A percentile compares a stretch with the other conserved stretches of the same genome.
Conservation (phyloP, 179 eudicot species). For the Silene vulgaris region DNA sequence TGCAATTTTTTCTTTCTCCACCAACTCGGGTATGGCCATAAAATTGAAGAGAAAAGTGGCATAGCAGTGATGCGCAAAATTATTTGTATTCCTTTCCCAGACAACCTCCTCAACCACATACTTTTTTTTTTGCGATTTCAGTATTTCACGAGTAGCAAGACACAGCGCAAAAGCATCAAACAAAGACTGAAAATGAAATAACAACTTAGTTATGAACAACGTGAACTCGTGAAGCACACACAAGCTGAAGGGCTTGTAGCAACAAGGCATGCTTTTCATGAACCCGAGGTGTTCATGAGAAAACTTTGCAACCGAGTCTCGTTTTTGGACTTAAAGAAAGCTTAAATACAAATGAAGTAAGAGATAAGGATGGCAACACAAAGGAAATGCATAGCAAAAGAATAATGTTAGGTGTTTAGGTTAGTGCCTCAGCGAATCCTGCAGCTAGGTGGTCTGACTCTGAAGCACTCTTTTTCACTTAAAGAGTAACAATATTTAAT, state of each 20-base stretch:
- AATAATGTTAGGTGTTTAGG: background rate
- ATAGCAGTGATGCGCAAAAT: background rate
- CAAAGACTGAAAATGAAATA: background rate
- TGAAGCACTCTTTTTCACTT: too few species aligned
- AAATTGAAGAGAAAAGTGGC: too few species aligned
- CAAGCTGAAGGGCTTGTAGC: background rate
- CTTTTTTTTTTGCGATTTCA: background rate
- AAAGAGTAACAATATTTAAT: too few species aligned
- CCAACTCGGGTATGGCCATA: too few species aligned
- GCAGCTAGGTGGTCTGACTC: too few species aligned
- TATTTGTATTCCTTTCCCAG: background rate
- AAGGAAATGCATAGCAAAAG: background rate
- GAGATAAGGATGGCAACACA: too few species aligned
- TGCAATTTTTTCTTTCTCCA: too few species aligned
- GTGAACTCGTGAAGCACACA: background rate
- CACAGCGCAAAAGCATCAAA: background rate
- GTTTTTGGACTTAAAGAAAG: too few species aligned
- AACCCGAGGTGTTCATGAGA: background rate
- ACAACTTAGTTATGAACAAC: background rate
- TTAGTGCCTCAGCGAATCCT: too few species aligned
- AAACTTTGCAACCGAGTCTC: too few species aligned
- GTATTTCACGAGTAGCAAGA: background rate
- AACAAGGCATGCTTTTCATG: background rate
- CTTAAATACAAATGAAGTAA: too few species aligned
- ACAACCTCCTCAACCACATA: background rate